Evolutionary conservation across 305 asterid genomes (phyloP).

Genomic region (Solanum hybrid): DNA sequence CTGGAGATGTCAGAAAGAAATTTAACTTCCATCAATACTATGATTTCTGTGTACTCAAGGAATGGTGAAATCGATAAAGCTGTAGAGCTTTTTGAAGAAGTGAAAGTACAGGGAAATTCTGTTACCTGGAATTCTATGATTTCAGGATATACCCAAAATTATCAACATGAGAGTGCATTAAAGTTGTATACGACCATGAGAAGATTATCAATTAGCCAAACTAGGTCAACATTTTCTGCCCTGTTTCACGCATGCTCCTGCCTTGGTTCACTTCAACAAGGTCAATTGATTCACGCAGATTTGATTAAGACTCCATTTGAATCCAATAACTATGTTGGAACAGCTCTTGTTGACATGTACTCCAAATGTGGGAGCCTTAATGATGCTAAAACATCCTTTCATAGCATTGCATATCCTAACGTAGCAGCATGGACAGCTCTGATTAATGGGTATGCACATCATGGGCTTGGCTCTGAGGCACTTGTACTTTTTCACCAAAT

Average conservation of each 20-base stretch:
- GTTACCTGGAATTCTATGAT: slow-evolving; percentile 85
- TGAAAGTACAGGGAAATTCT: slow-evolving; percentile 45
- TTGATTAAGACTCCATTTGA: slow-evolving; percentile 56
- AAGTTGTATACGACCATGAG: slow-evolving; percentile 46
- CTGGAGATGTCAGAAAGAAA: slow-evolving; percentile 33
- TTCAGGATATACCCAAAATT: slow-evolving; percentile 50
- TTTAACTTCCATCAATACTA: slow-evolving; percentile 49
- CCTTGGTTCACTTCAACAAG: slow-evolving; percentile 60
- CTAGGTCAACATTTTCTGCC: slow-evolving; percentile 56
- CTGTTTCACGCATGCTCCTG: slow-evolving; percentile 58
- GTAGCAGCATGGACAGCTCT: slow-evolving; percentile 80
- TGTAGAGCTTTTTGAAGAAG: slow-evolving; percentile 47
- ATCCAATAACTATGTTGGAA: slow-evolving; percentile 45
- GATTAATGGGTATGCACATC: slow-evolving; percentile 53
- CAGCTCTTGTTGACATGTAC: slow-evolving; percentile 81
- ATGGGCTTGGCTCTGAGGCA: slow-evolving; percentile 50
- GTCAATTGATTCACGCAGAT: slow-evolving; percentile 51
- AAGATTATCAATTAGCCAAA: slow-evolving; percentile 39
- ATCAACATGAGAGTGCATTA: slow-evolving; percentile 45
- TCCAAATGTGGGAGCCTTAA: slow-evolving; percentile 72
- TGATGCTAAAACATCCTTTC: slow-evolving; percentile 51
- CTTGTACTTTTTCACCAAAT: slow-evolving; percentile 38
- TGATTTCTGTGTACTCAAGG: slow-evolving; percentile 55
- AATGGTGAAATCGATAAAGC: slow-evolving; percentile 49
- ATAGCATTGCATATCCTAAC: slow-evolving; percentile 40